A percentile compares a stretch with the other conserved stretches of the same genome.
These are phyloP conservation scores for Fusarium sp. DNA, from an alignment of 2,329 filamentous ascomycete species.

Conservation along the genomic window DNA sequence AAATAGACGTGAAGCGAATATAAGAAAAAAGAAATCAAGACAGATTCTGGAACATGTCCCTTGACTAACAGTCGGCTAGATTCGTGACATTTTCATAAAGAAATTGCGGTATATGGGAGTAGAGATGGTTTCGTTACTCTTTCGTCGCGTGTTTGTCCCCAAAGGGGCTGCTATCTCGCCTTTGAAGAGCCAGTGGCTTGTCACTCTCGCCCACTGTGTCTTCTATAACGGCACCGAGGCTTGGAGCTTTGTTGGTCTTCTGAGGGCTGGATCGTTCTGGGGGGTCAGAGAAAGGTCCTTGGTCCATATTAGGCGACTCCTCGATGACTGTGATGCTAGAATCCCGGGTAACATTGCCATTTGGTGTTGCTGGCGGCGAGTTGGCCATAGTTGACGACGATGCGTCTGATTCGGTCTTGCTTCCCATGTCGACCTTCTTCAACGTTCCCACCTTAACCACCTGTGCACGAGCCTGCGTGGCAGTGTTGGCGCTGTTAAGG, in stretches of 20 bases:
- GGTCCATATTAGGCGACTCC: conserved; percentile 63
- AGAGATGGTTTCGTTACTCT: conserved; percentile 53
- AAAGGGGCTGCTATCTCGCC: conserved; percentile 64
- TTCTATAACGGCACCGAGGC: conserved; percentile 68
- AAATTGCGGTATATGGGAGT: conserved; percentile 34
- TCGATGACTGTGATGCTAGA: conserved; percentile 65
- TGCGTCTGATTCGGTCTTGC: conserved; percentile 56
- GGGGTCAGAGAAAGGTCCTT: conserved; percentile 72
- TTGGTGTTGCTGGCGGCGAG: conserved; percentile 44
- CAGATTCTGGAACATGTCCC: conserved; percentile 26
- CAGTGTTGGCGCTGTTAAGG: conserved; percentile 74
- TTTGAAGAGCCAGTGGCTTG: conserved; percentile 48
- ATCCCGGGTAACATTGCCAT: conserved; percentile 51
- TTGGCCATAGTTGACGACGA: conserved; percentile 39
- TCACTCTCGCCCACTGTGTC: conserved; percentile 59
- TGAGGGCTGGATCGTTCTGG: conserved; percentile 53
- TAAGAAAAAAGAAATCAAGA: conserved; percentile 30
- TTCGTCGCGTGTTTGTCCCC: conserved; percentile 70
- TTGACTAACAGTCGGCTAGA: conserved; percentile 31
- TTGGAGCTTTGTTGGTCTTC: conserved; percentile 57
- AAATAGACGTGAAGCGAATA: conserved; percentile 45
- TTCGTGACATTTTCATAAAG: conserved; percentile 41
- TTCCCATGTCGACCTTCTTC: conserved; percentile 60
- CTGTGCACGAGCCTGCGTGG: conserved; percentile 69
- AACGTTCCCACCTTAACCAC: conserved; percentile 70